phyloP scores from a whole-genome alignment of 345 rosid species.

The Anacardium occidentale region DNA sequence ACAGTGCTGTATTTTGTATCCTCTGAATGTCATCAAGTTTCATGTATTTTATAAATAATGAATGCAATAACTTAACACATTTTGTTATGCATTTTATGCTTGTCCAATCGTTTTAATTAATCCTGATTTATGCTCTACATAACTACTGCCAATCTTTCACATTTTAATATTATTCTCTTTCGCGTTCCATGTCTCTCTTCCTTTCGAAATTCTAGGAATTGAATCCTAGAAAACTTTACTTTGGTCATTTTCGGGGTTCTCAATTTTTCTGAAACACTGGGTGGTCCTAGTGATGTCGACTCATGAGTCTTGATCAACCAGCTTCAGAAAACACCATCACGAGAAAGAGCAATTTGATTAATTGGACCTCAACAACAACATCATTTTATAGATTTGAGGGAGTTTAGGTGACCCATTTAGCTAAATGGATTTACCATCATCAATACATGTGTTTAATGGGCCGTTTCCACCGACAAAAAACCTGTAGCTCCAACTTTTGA shows the following conservation, averaged over 20 bases:
- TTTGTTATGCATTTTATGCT: not conserved
- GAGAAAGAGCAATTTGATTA: constrained; percentile 13
- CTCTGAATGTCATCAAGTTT: not conserved
- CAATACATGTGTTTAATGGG: constrained; percentile 17
- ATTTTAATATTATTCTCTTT: not conserved
- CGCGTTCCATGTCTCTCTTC: not conserved
- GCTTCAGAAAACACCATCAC: constrained; percentile 11
- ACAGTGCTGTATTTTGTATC: not conserved
- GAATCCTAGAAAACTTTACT: constrained; percentile 30
- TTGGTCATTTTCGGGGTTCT: constrained; percentile 39
- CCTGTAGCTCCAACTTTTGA: constrained; percentile 7
- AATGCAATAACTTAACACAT: too few relatives aligned
- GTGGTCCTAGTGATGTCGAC: constrained; percentile 15
- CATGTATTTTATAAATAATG: too few relatives aligned
- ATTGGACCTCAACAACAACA: constrained; percentile 13
- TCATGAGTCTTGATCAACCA: constrained; percentile 28
- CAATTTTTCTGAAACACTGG: constrained; percentile 1
- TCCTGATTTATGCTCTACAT: not conserved
- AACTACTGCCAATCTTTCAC: constrained; percentile 28
- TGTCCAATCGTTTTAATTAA: constrained; percentile 11
- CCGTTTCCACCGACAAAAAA: constrained; percentile 14
- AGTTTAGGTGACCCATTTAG: constrained; percentile 21
- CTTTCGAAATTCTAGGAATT: constrained; percentile 32
- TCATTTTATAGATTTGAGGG: constrained; percentile 7
- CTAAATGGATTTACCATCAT: constrained; percentile 26